Conservation (phyloP, 2,329 filamentous ascomycete genomes). For the Tetracladium maxilliforme region DNA sequence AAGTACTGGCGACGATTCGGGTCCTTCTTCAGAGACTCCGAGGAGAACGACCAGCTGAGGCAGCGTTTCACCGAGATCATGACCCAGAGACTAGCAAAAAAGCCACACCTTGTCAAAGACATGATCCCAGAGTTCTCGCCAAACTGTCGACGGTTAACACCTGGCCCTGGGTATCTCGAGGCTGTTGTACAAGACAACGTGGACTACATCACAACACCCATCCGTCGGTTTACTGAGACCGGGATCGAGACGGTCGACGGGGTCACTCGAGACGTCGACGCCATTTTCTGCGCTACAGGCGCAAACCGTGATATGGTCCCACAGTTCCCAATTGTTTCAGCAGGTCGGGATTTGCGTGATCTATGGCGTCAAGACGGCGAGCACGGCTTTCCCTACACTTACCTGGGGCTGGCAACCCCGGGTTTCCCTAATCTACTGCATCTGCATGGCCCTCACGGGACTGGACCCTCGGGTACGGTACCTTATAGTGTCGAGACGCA, state of each 20-base stretch:
- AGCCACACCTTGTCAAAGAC: conserved; percentile 37
- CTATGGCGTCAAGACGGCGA: conserved; percentile 40
- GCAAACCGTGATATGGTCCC: conserved; percentile 44
- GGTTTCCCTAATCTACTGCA: conserved; percentile 56
- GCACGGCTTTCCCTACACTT: conserved; percentile 51
- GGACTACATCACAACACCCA: conserved; percentile 40
- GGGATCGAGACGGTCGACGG: conserved; percentile 48
- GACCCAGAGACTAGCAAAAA: conserved; percentile 32
- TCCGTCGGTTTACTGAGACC: conserved; percentile 39
- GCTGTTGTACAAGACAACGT: conserved; percentile 46
- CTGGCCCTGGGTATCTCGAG: conserved; percentile 54
- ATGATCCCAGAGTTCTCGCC: conserved; percentile 49
- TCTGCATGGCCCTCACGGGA: conserved; percentile 43
- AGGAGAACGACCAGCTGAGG: conserved; percentile 29
- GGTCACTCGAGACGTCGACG: conserved; percentile 39
- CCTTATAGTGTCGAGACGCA: conserved; percentile 54
- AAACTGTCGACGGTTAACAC: conserved; percentile 49
- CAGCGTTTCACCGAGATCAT: conserved; percentile 36
- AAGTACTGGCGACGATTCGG: conserved; percentile 47
- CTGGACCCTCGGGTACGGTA: conserved; percentile 48
- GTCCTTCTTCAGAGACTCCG: conserved; percentile 35
- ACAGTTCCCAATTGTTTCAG: conserved; percentile 42
- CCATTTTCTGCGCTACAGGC: conserved; percentile 54
- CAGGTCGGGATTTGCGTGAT: conserved; percentile 34
- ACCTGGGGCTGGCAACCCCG: conserved; percentile 47